Percentiles rank a stretch among this genome's conserved stretches.
Evolutionary conservation across 2,329 filamentous ascomycete species (phyloP).

Genomic region (Ceratocystis smalleyi): DNA sequence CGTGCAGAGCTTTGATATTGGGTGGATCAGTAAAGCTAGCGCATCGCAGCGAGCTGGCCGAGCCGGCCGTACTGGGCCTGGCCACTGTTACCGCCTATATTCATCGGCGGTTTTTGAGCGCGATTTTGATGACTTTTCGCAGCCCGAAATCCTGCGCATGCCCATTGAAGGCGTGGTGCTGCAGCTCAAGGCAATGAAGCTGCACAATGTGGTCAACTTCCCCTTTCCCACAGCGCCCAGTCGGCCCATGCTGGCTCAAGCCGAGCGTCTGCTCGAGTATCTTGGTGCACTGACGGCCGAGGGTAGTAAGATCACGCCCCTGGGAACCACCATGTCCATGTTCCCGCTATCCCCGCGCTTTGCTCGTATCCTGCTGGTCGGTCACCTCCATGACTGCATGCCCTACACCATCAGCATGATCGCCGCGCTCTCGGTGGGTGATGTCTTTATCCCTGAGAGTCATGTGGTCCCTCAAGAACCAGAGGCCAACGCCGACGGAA

Average conservation of each 20-base stretch:
- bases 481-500: slow-evolving; percentile 29
- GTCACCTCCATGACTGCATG: slow-evolving; percentile 65
- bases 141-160: slow-evolving; percentile 78
- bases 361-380: slow-evolving; percentile 79
- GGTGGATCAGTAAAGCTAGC: slow-evolving; percentile 95
- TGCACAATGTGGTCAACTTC: slow-evolving; percentile 82
- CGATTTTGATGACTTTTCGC: slow-evolving; percentile 71
- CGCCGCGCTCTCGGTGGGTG: slow-evolving; percentile 71
- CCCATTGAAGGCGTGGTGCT: slow-evolving; percentile 86
- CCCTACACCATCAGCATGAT: slow-evolving; percentile 80
- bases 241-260: slow-evolving; percentile 56
- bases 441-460: slow-evolving; percentile 71
- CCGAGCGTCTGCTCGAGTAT: slow-evolving; percentile 74
- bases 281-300: slow-evolving; percentile 60
- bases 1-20: slow-evolving; percentile 87
- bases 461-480: slow-evolving; percentile 48
- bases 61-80: slow-evolving; percentile 86
- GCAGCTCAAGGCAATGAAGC: slow-evolving; percentile 86
- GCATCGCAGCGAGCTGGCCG: slow-evolving; percentile 83
- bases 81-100: slow-evolving; percentile 89
- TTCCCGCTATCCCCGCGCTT: slow-evolving; percentile 87
- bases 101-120: slow-evolving; percentile 87
- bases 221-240: slow-evolving; percentile 89
- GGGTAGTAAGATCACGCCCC: slow-evolving; percentile 55
- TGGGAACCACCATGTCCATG: slow-evolving; percentile 67